Evolutionary conservation across 306 rosid genomes (phyloP).

Genomic region (Spatholobus suberectus): DNA sequence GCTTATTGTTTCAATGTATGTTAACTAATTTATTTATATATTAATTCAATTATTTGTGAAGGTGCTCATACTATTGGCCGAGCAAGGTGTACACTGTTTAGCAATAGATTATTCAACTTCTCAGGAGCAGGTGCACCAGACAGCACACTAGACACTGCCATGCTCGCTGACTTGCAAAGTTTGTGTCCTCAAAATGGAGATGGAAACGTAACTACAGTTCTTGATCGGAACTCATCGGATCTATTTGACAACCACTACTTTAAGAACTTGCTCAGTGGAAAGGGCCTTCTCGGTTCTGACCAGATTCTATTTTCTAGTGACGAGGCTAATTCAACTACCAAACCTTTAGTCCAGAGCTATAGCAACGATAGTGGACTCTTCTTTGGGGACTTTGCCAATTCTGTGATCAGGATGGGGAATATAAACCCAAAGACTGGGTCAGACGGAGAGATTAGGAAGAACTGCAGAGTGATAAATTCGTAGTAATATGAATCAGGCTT

Average conservation of each 20-base stretch:
- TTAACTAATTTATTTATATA: background rate
- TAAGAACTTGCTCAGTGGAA: slow-evolving; percentile 62
- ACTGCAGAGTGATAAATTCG: slow-evolving; percentile 66
- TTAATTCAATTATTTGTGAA: slow-evolving; percentile 23
- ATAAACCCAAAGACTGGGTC: slow-evolving; percentile 69
- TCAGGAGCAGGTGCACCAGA: slow-evolving; percentile 64
- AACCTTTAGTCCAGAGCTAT: slow-evolving; percentile 63
- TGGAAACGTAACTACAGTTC: slow-evolving; percentile 57
- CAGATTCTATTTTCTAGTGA: slow-evolving; percentile 65
- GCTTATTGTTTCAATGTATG: background rate
- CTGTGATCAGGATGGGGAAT: slow-evolving; percentile 90
- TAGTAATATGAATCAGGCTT: slow-evolving; percentile 8
- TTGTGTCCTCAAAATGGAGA: slow-evolving; percentile 71
- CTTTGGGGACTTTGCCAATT: slow-evolving; percentile 61
- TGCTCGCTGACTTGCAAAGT: slow-evolving; percentile 65
- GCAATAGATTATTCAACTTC: slow-evolving; percentile 82
- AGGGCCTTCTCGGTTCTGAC: slow-evolving; percentile 82
- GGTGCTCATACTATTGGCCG: slow-evolving; percentile 90
- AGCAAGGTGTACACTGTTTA: slow-evolving; percentile 69
- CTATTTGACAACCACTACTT: slow-evolving; percentile 89
- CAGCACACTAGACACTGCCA: slow-evolving; percentile 55
- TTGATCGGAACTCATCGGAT: slow-evolving; percentile 78
- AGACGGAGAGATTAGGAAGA: slow-evolving; percentile 77
- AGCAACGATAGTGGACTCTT: slow-evolving; percentile 51
- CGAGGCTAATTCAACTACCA: slow-evolving; percentile 55